Base-by-base conservation (phyloP, 768 basidiomycete species). In the Amanita fuliginea region DNA sequence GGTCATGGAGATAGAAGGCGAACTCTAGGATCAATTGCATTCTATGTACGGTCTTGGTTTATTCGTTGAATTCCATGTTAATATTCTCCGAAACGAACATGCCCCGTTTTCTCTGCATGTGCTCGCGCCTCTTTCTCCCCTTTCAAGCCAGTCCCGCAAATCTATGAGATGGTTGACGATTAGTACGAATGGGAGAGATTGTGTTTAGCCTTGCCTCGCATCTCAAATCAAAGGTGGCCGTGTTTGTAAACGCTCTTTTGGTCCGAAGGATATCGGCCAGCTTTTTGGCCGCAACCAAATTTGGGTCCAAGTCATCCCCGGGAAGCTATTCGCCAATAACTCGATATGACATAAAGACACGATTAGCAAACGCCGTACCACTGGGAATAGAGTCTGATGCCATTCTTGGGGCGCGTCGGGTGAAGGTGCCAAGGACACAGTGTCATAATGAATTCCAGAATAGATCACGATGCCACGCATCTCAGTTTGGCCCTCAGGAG, bases 381-480 rank as follows among this genome's bases (percentile, higher is more conserved):
- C 69, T 6, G 81, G 82, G 59, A 91, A 90, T 42, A 87, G 61
- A 2, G 86, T 91, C 58, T 91, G 86, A 65, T 97, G 94, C 77
- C 94, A 99, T 51, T 88, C 92, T 22, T 69, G 60, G 0, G 89
- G 87, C 2, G 86, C 88, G 41, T 81, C 80, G 7, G 71, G 68
- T 64, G 78, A 72, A 0, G 91, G 96, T 13, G 94, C 80, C 35
- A 94, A 67, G 0, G 87, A 83, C 4, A 85, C 79, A 7, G 89
- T 89, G 63, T 99, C 95, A 64, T 99, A 99, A 63, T 98, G 94
- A 41, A 97, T 96, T 2, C 95, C 95, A 0, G 88, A 91, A 67
- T 98, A 98, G 3, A 97, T 72, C n/a, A 97, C 60, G 11, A 96
- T 63, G 51, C 81, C 83, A 16, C 83, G 73, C 62, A 62, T 74